Conservation (phyloP, 2,329 filamentous ascomycete genomes). For the Pseudocercospora fuligena region DNA sequence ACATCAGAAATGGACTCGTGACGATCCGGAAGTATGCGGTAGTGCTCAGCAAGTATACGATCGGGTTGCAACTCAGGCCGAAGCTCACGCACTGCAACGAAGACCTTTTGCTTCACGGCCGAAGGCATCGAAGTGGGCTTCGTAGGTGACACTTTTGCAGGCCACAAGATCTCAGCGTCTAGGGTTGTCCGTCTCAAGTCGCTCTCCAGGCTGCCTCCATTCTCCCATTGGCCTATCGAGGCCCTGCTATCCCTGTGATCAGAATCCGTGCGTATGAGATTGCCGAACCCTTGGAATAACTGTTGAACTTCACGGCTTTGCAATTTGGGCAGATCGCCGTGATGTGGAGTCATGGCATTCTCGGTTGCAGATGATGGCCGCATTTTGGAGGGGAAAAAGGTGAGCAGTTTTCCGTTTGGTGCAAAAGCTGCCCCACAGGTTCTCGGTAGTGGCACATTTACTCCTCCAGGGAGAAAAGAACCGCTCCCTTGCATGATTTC, state of each 20-base stretch:
- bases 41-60: constrained; percentile 74
- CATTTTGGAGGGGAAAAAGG: constrained; percentile 61
- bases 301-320: constrained; percentile 59
- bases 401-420: constrained; percentile 61
- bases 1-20: constrained; percentile 60
- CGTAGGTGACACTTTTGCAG: constrained; percentile 39
- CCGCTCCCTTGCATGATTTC: constrained; percentile 51
- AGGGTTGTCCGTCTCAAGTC: constrained; percentile 46
- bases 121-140: constrained; percentile 24
- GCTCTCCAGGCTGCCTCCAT: neutral
- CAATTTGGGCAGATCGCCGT: constrained; percentile 49
- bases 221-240: constrained; percentile 1
- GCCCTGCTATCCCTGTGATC: constrained; percentile 21
- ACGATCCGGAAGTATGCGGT: constrained; percentile 81
- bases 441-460: constrained; percentile 67
- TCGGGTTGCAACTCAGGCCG: constrained; percentile 77
- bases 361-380: constrained; percentile 45
- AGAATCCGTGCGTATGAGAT: constrained; percentile 27
- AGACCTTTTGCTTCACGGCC: constrained; percentile 62
- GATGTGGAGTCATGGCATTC: constrained; percentile 57
- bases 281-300: constrained; percentile 39
- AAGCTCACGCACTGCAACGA: constrained; percentile 74
- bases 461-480: constrained; percentile 63
- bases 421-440: constrained; percentile 63
- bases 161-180: constrained; percentile 43